A percentile compares a stretch with the other conserved stretches of the same genome.
Conservation (phyloP, 371 early-diverging fungal species). For the Zopfochytrium polystomum region DNA sequence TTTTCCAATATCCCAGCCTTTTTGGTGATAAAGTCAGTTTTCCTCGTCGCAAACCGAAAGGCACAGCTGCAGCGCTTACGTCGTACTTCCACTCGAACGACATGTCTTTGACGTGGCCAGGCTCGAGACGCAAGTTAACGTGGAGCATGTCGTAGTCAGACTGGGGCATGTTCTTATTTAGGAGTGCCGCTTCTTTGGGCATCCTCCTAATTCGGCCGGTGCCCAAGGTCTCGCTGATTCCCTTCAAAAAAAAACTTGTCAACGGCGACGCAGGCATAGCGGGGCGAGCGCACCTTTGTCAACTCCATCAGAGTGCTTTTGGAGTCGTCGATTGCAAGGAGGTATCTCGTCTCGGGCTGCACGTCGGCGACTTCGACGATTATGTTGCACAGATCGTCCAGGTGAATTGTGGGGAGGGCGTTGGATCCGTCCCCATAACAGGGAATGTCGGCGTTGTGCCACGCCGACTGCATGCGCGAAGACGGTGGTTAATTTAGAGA, state of each 20-base stretch:
- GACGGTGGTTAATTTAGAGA: background rate
- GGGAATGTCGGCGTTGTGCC: conserved; percentile 48
- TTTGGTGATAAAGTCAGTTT: background rate
- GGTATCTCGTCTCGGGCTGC: conserved; percentile 42
- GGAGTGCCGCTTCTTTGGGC: conserved; percentile 48
- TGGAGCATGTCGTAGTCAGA: conserved; percentile 50
- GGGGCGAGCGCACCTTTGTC: conserved; percentile 33
- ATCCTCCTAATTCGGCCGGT: conserved; percentile 47
- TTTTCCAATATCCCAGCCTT: conserved; percentile 53
- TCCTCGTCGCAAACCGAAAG: background rate
- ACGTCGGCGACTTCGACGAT: conserved; percentile 50
- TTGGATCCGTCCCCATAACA: conserved; percentile 58
- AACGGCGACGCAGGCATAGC: background rate
- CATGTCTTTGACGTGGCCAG: conserved; percentile 52
- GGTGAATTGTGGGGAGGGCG: conserved; percentile 48
- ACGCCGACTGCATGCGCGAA: conserved; percentile 34
- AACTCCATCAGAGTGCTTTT: conserved; percentile 48
- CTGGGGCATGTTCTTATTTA: conserved; percentile 45
- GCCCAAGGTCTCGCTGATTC: conserved; percentile 45
- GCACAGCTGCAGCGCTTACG: conserved; percentile 23
- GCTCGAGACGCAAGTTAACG: conserved; percentile 48
- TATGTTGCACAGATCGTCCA: conserved; percentile 52
- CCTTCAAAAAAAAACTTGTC: conserved; percentile 26
- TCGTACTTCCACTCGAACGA: conserved; percentile 55
- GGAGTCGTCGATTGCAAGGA: conserved; percentile 54